phyloP scores from a whole-genome alignment of 2,329 filamentous ascomycete species.

The Stagonosporopsis chrysanthemi region DNA sequence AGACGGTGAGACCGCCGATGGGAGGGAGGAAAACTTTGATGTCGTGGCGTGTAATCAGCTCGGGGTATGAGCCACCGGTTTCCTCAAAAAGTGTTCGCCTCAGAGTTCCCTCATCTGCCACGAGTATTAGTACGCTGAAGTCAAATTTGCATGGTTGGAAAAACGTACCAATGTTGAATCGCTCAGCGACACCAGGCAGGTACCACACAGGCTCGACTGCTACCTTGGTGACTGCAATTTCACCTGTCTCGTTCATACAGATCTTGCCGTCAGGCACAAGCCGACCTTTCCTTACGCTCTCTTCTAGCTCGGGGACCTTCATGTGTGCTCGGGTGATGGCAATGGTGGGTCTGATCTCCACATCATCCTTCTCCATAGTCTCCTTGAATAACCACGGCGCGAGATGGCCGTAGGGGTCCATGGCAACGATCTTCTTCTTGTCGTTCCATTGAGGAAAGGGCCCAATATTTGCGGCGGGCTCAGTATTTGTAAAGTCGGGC shows the following conservation, averaged over 20 bases:
- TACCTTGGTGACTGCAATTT: constrained; percentile 93
- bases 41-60: constrained; percentile 91
- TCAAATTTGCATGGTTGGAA: background rate
- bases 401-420: constrained; percentile 94
- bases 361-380: constrained; percentile 76
- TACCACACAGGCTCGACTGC: constrained; percentile 87
- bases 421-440: constrained; percentile 92
- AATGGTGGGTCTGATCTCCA: constrained; percentile 89
- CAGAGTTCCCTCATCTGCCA: constrained; percentile 79
- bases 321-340: constrained; percentile 93
- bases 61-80: constrained; percentile 94
- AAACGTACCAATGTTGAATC: constrained; percentile 81
- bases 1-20: constrained; percentile 94
- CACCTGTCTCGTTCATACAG: constrained; percentile 83
- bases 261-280: constrained; percentile 86
- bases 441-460: constrained; percentile 91
- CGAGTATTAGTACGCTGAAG: constrained; percentile 35
- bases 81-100: constrained; percentile 91
- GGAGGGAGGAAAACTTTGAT: constrained; percentile 96
- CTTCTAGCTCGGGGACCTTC: constrained; percentile 93
- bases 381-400: constrained; percentile 84
- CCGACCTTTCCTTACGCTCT: constrained; percentile 81
- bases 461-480: constrained; percentile 88
- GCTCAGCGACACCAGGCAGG: constrained; percentile 73
- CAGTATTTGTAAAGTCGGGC: constrained; percentile 81